Evolutionary conservation across 2,329 filamentous ascomycete genomes (phyloP), one percentile per base, ranked within the genome.

Genomic region (Xylaria multiplex): DNA sequence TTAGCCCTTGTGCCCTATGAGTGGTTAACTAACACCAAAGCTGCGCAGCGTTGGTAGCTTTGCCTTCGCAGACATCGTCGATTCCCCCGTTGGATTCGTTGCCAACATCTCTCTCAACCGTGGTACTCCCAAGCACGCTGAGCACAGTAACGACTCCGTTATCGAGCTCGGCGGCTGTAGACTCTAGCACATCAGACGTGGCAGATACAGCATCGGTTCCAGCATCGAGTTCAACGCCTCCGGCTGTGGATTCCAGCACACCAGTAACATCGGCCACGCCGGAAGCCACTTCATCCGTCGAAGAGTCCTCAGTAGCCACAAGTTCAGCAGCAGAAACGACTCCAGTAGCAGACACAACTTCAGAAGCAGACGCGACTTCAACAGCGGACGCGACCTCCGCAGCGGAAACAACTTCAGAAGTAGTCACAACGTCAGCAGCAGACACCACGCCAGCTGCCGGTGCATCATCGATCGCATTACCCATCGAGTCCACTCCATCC

Each of bases 381-480:
- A 22, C 59, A 14, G 16, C 55, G 49, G 43, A 27, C 27, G 27
- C 27, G 5, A 27, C 27, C 27, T 27, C 35, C 13, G 64, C 32
- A 24, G 40, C 14, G 2, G 42, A 46, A 35, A 50, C 43, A 3
- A 56, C 59, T 1, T 50, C 59, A 8, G 22, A 46, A 5, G 52
- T 11, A 32, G 45, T 50, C 35, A 62, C 60, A 22, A 57, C 60
- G 2, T 50, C 37, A 14, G 30, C 52, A 9, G 27, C 40, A 1
- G 30, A 32, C 19, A 42, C 49, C 45, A 14, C 27, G 1, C 19
- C 59, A 4, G 35, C 62, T 2, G 56, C 43, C 4, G 68, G 70
- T 2, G 55, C 54, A 7, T 72, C 73, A 2, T 74, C 73, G 13
- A 63, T 73, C 14, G 57, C 62, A 7, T 49, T 71, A 2, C 70